Evolutionary conservation across 2,329 filamentous ascomycete species (phyloP), one percentile per base, ranked within the genome.

Genomic region (Alternaria arbusti): DNA sequence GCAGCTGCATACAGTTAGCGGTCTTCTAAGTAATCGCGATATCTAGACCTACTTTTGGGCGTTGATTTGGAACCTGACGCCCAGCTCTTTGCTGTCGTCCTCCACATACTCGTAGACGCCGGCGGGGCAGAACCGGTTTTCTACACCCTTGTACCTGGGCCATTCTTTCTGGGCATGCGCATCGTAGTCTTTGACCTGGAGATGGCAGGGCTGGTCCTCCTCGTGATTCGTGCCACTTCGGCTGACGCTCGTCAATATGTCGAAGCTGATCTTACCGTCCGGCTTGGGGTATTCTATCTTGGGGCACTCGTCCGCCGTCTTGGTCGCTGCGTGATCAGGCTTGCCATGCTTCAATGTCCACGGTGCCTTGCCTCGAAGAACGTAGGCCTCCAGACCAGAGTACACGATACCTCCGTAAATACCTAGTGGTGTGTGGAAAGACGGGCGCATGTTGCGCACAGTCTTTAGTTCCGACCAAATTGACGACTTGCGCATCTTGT

Each of bases 101-200:
- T 99, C 96, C 9, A 98, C 89, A 80, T 99, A 99, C 81, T 99
- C 96, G 76, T 99, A 99, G 69, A 99, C 96, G 13, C 94, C 96
- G 1, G 96, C 96, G 17, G 96, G 96, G 78, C 96, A 99, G 85
- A 99, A 99, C 20, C 96, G 87, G 80, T 96, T 97, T 86, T 99
- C 96, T 5, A 99, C 79, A 10, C 96, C 96, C 85, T 97, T 91
- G 82, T 92, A 99, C 66, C 87, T 86, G 22, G 96, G 96, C 84
- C 90, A 99, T 56, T 93, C 90, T 79, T 89, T 88, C 66, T 90
- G 85, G 3, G 93, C 91, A 82, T 99, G 96, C 76, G 90, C 89
- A 73, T 97, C 94, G 94, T 94, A 97, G 81, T 99, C 94, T 81
- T 91, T 88, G 70, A 99, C 95, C 81, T 97, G 93, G 73, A 99